Percentiles rank a stretch among this genome's conserved stretches.
phyloP scores from a whole-genome alignment of 2,329 filamentous ascomycete genomes.

The Penicillium sp. region DNA sequence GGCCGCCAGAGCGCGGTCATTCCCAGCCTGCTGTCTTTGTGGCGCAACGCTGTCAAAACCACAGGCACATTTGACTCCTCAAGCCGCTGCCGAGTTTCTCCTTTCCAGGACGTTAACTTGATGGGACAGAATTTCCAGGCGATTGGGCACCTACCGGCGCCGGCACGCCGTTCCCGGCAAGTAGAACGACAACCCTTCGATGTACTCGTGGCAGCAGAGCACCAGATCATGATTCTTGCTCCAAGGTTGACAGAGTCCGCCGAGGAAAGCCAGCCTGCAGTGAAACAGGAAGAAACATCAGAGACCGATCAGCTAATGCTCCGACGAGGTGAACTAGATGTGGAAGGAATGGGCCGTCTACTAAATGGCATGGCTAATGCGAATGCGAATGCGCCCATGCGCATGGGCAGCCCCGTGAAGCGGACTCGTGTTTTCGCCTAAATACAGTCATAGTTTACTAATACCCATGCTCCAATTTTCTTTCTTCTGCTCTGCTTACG shows the following conservation, averaged over 20 bases:
- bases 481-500: slow-evolving; percentile 4
- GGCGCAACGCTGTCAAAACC: slow-evolving; percentile 43
- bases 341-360: slow-evolving; percentile 50
- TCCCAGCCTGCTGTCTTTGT: slow-evolving; percentile 45
- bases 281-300: slow-evolving; percentile 19
- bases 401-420: slow-evolving; percentile 39
- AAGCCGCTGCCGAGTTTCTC: slow-evolving; percentile 38
- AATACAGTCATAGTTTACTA: slow-evolving; percentile 30
- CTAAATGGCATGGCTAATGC: slow-evolving; percentile 44
- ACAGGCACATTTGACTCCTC: slow-evolving; percentile 42
- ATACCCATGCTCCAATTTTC: slow-evolving; percentile 29
- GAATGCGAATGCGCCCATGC: slow-evolving; percentile 28
- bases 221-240: slow-evolving; percentile 41
- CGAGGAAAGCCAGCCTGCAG: slow-evolving; percentile 12
- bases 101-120: slow-evolving; percentile 40
- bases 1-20: slow-evolving; percentile 43
- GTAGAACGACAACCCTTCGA: slow-evolving; percentile 33
- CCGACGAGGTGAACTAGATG: slow-evolving; percentile 45
- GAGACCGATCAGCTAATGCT: slow-evolving; percentile 45
- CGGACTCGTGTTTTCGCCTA: slow-evolving; percentile 38
- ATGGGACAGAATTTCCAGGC: slow-evolving; percentile 44
- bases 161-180: slow-evolving; percentile 24
- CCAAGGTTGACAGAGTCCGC: slow-evolving; percentile 31
- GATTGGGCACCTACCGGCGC: slow-evolving; percentile 38
- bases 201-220: slow-evolving; percentile 43